Evolutionary conservation across 2,329 filamentous ascomycete species (phyloP).

Genomic region (Didymellaceae sp.): DNA sequence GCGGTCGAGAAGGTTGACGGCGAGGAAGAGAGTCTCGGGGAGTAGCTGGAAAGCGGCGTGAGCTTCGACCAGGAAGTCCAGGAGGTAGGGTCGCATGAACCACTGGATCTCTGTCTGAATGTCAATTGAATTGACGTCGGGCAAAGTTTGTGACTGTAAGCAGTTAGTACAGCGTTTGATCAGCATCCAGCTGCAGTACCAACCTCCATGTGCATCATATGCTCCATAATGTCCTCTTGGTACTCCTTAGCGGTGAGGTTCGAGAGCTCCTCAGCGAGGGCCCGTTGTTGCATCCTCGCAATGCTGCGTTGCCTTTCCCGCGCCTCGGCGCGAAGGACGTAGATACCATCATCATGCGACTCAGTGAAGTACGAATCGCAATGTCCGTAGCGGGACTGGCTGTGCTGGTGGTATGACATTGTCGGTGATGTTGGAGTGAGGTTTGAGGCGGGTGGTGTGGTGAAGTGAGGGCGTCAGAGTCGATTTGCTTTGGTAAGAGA

Average conservation of each 20-base stretch:
- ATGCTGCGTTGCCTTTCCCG: conserved; percentile 80
- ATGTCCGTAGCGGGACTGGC: conserved; percentile 63
- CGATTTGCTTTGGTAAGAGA: conserved; percentile 38
- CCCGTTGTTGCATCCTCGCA: conserved; percentile 82
- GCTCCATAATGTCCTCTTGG: conserved; percentile 89
- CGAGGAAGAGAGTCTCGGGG: conserved; percentile 93
- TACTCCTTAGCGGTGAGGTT: conserved; percentile 87
- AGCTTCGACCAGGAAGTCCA: conserved; percentile 97
- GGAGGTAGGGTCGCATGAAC: conserved; percentile 98
- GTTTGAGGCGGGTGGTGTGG: conserved; percentile 37
- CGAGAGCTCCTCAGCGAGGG: conserved; percentile 88
- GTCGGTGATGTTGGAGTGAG: conserved; percentile 53
- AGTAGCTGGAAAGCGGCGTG: conserved; percentile 93
- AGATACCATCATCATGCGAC: conserved; percentile 61
- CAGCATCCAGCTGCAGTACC: conserved; percentile 34
- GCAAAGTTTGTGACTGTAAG: conserved; percentile 77
- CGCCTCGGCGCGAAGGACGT: conserved; percentile 66
- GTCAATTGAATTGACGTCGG: conserved; percentile 96
- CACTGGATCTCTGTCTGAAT: conserved; percentile 99
- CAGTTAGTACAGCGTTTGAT: conserved; percentile 35
- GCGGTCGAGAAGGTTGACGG: conserved; percentile 93
- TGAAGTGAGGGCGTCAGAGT: conserved; percentile 36
- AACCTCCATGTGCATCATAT: conserved; percentile 95
- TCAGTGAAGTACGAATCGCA: conserved; percentile 75
- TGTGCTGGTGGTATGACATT: conserved; percentile 63